Conservation (phyloP, 805 yeast genomes). For the Suhomyces tanzawaensis region DNA sequence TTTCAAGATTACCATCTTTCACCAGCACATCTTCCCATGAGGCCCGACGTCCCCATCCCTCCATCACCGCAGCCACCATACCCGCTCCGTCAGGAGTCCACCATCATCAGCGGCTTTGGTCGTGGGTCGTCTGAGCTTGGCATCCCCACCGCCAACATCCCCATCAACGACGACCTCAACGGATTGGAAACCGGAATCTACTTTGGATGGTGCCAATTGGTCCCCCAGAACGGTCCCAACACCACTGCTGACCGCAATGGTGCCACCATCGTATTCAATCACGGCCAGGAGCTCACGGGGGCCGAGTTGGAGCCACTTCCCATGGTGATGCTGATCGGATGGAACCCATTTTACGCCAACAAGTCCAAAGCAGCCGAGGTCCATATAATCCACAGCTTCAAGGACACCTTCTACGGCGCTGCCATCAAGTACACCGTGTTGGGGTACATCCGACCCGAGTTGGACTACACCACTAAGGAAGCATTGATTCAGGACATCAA, state of each 20-base stretch:
- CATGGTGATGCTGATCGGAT: slow-evolving; percentile 94
- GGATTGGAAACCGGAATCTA: slow-evolving; percentile 75
- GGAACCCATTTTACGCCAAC: slow-evolving; percentile 90
- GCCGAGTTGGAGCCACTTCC: slow-evolving; percentile 57
- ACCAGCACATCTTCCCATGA: slow-evolving; percentile 1
- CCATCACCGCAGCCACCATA: slow-evolving; percentile 52
- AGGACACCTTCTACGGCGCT: slow-evolving; percentile 78
- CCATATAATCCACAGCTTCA: slow-evolving; percentile 77
- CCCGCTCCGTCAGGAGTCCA: slow-evolving; percentile 42
- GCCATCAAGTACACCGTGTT: slow-evolving; percentile 62
- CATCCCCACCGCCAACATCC: slow-evolving; percentile 91
- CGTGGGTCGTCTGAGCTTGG: slow-evolving; percentile 93
- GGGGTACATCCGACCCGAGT: slow-evolving; percentile 90
- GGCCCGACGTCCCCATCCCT: slow-evolving; percentile 16
- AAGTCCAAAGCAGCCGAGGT: slow-evolving; percentile 80
- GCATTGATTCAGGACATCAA: slow-evolving; percentile 83
- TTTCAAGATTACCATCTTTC: too few species aligned
- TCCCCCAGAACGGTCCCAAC: slow-evolving; percentile 12
- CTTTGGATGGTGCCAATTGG: slow-evolving; percentile 67
- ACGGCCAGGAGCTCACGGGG: slow-evolving; percentile 50
- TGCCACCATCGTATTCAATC: slow-evolving; percentile 48
- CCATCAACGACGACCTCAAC: slow-evolving; percentile 48
- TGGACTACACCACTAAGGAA: slow-evolving; percentile 78
- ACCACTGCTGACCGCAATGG: slow-evolving; percentile 16
- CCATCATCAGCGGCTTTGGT: slow-evolving; percentile 82